These are phyloP conservation scores for Gossypium longicalyx DNA, from an alignment of 345 rosid species.

Conservation along the genomic window DNA sequence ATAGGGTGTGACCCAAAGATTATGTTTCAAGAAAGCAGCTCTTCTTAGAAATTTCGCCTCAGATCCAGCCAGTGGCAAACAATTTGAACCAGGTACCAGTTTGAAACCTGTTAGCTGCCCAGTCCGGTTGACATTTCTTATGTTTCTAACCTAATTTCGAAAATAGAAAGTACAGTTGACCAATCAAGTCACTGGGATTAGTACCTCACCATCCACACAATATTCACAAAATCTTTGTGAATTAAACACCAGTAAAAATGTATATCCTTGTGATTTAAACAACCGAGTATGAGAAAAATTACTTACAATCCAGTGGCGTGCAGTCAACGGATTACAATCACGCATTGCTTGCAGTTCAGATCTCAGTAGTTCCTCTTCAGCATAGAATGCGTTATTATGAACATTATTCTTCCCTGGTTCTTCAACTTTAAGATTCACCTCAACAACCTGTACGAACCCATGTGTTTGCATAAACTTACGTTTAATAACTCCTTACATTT, in stretches of 20 bases:
- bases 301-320: conserved; percentile 84
- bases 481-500: neutral
- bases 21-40: conserved; percentile 71
- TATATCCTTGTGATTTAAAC: conserved; percentile 1
- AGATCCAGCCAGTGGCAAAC: conserved; percentile 64
- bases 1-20: conserved; percentile 70
- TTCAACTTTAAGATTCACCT: conserved; percentile 69
- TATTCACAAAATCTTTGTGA: neutral
- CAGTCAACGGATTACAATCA: conserved; percentile 58
- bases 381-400: conserved; percentile 73
- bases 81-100: conserved; percentile 71
- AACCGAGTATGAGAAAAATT: neutral
- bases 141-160: conserved; percentile 18
- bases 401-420: conserved; percentile 60
- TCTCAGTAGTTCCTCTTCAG: conserved; percentile 58
- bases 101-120: conserved; percentile 71
- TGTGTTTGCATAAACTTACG: neutral
- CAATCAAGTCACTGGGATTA: neutral
- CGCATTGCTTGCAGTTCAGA: conserved; percentile 69
- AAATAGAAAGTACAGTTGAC: neutral
- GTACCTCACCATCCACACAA: neutral
- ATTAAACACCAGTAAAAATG: neutral
- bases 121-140: conserved; percentile 67
- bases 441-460: conserved; percentile 44
- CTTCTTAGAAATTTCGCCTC: conserved; percentile 65